Evolutionary conservation across 2,329 filamentous ascomycete genomes (phyloP), one percentile per base, ranked within the genome.

Genomic region (Pseudogymnoascus sp.): DNA sequence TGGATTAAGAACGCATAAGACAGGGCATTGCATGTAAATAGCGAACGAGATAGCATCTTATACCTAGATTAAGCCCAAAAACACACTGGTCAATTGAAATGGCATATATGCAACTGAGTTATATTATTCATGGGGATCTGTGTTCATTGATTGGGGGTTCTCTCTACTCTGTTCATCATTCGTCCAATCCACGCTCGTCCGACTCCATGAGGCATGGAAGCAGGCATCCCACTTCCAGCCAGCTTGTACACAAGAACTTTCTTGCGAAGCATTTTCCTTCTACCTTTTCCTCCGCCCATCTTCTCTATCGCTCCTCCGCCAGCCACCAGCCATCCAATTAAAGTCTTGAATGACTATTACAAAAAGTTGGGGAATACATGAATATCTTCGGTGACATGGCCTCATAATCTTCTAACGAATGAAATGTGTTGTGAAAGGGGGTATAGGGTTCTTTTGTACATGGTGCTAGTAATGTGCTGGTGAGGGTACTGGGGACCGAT

Each of bases 1-100:
- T 80, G 29, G 57, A 36, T 59, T 17, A 59, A 54, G 47, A 54
- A 6, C 47, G 47, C 47, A 33, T 54, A 54, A 17, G n/a, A 11
- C 33, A 17, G 26, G 29, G n/a, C 33, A 33, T 54, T 54, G 17
- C 47, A 10, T 17, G 26, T 33, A 54, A 17, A 54, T 54, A 54
- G 29, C 47, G n/a, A 33, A 33, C 47, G 13, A 33, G n/a, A 15
- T 54, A 33, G 47, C 29, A 54, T 54, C 7, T 7, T 13, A 54
- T 54, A 26, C 47, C n/a, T 33, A 15, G 7, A 15, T 13, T 50
- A 50, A 50, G 44, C 11, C 26, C 7, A n/a, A 17, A 54, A 8
- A n/a, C 33, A 15, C 29, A 54, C 47, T 54, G 29, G n/a, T 54
- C 47, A 35, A 33, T 54, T 11, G 15, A 54, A 54, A 33, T 2